phyloP scores from a whole-genome alignment of 208 protist genomes.

The Trypanosoma caninum region DNA sequence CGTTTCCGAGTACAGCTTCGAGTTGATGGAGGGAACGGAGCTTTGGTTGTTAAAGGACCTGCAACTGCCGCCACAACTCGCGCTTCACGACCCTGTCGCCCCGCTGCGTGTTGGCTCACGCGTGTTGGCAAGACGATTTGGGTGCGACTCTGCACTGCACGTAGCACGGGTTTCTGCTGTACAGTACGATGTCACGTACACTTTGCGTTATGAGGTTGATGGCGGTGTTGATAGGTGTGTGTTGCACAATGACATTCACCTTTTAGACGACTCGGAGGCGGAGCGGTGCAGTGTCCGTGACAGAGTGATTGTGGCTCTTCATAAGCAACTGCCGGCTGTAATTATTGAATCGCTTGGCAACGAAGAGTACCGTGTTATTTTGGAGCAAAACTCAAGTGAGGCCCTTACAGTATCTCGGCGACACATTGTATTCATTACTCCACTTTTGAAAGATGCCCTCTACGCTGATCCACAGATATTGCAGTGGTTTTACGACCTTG shows the following conservation, averaged over 20 bases:
- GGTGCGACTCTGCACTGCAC: conserved; percentile 34
- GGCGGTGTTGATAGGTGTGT: conserved; percentile 48
- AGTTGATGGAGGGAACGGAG: conserved; percentile 22
- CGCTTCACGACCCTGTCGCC: conserved; percentile 33
- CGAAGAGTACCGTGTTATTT: conserved; percentile 57
- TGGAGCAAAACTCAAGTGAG: conserved; percentile 96
- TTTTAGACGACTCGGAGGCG: conserved; percentile 34
- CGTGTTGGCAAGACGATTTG: conserved; percentile 53
- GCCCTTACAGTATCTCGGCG: conserved; percentile 82
- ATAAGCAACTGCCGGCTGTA: conserved; percentile 37
- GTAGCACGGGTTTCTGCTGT: conserved; percentile 46
- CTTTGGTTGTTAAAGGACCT: conserved; percentile 37
- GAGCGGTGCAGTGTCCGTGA: conserved; percentile 61
- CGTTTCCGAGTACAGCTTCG: background rate
- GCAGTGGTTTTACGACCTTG: conserved; percentile 95
- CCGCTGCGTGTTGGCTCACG: conserved; percentile 49
- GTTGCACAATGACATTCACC: conserved; percentile 65
- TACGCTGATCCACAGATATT: conserved; percentile 92
- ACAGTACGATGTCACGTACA: conserved; percentile 59
- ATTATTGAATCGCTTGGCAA: conserved; percentile 53
- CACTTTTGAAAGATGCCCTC: conserved; percentile 72
- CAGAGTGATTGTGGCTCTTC: conserved; percentile 47
- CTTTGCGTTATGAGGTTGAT: conserved; percentile 50
- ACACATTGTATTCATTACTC: conserved; percentile 62
- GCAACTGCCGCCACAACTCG: conserved; percentile 43